Conservation (phyloP, 768 basidiomycete genomes). For the Scleroderma bovista region DNA sequence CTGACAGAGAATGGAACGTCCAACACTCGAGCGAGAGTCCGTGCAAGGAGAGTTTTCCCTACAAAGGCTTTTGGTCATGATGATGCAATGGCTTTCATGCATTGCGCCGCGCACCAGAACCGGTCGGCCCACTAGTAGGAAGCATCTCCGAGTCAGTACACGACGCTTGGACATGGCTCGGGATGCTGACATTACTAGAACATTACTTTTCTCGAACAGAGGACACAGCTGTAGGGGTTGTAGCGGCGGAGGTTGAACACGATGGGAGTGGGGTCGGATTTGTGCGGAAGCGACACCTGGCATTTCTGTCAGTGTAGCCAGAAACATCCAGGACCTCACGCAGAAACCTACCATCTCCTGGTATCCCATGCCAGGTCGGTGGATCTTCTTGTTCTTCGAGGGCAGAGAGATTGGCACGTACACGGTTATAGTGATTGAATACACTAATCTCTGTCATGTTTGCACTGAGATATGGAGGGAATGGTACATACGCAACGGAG, state of each 20-base stretch:
- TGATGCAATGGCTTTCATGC: conserved; percentile 4
- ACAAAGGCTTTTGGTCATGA: conserved; percentile 3
- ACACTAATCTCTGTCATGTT: conserved; percentile 45
- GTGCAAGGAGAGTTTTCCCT: conserved; percentile 90
- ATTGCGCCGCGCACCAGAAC: conserved; percentile 54
- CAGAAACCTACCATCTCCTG: conserved; percentile 24
- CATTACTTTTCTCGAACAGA: conserved; percentile 92
- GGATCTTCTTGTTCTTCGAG: conserved; percentile 34
- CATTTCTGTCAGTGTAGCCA: conserved; percentile 21
- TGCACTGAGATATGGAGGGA: neutral
- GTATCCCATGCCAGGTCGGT: conserved; percentile 23
- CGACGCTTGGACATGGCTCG: conserved; percentile 1
- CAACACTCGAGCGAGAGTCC: conserved; percentile 83
- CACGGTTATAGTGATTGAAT: conserved; percentile 92
- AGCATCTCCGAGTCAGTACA: conserved; percentile 1
- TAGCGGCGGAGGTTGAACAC: conserved; percentile 31
- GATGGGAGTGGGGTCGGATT: conserved; percentile 54
- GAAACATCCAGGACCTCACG: neutral
- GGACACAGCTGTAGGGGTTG: conserved; percentile 42
- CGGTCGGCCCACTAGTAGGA: conserved; percentile 66
- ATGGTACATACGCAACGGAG: conserved; percentile 76
- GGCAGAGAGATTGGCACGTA: conserved; percentile 60
- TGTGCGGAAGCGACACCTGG: conserved; percentile 50
- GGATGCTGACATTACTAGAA: conserved; percentile 72
- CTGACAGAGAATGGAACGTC: conserved; percentile 93